Evolutionary conservation across 768 basidiomycete genomes (phyloP), one percentile per base, ranked within the genome.

Genomic region (Tubosaeta sp.): DNA sequence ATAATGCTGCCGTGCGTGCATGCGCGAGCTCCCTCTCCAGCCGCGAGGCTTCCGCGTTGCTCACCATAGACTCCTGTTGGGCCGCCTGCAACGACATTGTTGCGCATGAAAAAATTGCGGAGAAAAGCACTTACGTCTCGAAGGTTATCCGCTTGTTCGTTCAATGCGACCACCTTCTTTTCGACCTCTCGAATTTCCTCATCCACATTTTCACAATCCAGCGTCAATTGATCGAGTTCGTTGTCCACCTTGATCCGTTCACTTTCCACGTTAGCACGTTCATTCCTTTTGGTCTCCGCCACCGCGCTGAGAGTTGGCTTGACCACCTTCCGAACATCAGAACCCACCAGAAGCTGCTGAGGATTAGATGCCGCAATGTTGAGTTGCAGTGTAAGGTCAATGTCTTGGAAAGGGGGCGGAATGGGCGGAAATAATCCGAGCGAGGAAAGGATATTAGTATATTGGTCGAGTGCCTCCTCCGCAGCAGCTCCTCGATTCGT

Each of bases 181-280:
- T 88, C 86, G 21, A 86, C 64, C 60, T 86, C 86, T 42, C 71
- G 74, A 21, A 87, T 80, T 55, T 93, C 89, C 60, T 90, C 84
- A 50, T 88, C 87, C 53, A 86, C 70, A 49, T 87, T 87, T 66
- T 94, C 91, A 61, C 87, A 89, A 54, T 88, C 84, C 48, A 83
- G 70, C 0, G 77, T 80, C 46, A 90, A 69, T 57, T 86, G 79
- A 62, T 95, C 93, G 10, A 91, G 78, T 53, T 90, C 86, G 57
- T 94, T 81, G 54, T 94, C 90, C 24, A 91, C 78, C 58, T 80
- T 82, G 56, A 94, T 87, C 39, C 82, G 78, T 54, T 90, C 86
- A 54, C 81, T 88, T 69, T 91, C 87, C 46, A 91, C 69, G 21
- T 77, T 67, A 9, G 85, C 84, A 24, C 83, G 78, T 56, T 89